Conservation (phyloP, 192 early-diverging fungal species). For the Coemansia sp. region DNA sequence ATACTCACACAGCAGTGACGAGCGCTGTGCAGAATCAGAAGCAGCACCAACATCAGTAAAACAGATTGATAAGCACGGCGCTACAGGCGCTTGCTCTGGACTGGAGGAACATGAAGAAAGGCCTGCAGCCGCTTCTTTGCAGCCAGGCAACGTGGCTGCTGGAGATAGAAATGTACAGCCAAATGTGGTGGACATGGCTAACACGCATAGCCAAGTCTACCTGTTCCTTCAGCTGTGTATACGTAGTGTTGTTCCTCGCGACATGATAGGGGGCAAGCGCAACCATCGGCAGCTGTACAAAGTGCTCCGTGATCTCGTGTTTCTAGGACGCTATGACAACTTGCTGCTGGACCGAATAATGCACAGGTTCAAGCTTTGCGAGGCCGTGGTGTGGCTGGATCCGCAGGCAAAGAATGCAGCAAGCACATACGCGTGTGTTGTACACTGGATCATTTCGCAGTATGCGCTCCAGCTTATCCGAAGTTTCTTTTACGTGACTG, state of each 20-base stretch:
- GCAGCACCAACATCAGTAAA: no score
- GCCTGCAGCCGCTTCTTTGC: not conserved
- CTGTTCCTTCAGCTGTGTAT: constrained; percentile 54
- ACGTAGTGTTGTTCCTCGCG: constrained; percentile 61
- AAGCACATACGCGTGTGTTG: constrained; percentile 60
- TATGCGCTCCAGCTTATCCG: constrained; percentile 63
- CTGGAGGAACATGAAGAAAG: not conserved
- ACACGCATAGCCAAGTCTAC: constrained; percentile 36
- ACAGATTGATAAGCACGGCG: no score
- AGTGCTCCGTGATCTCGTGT: constrained; percentile 59
- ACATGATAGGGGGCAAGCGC: constrained; percentile 60
- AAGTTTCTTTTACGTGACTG: constrained; percentile 80
- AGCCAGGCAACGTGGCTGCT: constrained; percentile 1
- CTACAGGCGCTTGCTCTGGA: no score
- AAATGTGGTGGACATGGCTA: constrained; percentile 22
- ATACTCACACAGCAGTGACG: not conserved
- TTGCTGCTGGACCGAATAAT: constrained; percentile 59
- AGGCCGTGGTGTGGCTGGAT: constrained; percentile 29
- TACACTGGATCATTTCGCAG: constrained; percentile 67
- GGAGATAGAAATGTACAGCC: not conserved
- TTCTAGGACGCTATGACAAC: constrained; percentile 61
- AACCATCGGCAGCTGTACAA: constrained; percentile 59
- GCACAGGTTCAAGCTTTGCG: constrained; percentile 58
- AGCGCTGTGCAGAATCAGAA: not conserved
- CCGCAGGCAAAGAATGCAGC: not conserved